Conservation (phyloP, 805 yeast species). For the Kuraishia cidri region DNA sequence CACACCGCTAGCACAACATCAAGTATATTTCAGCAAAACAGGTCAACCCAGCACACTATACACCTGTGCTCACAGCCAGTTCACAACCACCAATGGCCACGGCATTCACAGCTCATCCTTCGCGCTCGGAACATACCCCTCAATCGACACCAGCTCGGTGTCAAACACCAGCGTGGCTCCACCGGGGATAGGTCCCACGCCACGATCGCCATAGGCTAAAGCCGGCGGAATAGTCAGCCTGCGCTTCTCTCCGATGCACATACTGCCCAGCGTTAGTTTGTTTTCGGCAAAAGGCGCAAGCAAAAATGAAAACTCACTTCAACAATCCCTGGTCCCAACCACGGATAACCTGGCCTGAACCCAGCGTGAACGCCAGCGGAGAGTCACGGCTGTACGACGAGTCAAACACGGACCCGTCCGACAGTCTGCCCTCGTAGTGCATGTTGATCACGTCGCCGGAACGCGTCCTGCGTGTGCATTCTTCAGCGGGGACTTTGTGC, state of each 20-base stretch:
- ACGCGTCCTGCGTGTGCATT: slow-evolving; percentile 49
- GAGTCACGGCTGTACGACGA: slow-evolving; percentile 52
- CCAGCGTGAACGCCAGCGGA: slow-evolving; percentile 70
- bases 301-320: slow-evolving; percentile 20
- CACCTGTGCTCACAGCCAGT: too few species aligned
- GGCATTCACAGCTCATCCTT: slow-evolving; percentile 2
- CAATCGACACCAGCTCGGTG: slow-evolving; percentile 55
- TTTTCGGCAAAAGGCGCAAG: neutral
- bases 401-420: slow-evolving; percentile 68
- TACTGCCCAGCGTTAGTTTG: slow-evolving; percentile 15
- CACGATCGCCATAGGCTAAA: slow-evolving; percentile 69
- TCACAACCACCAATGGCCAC: too few species aligned
- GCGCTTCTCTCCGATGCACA: slow-evolving; percentile 88
- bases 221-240: slow-evolving; percentile 71
- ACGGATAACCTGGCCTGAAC: slow-evolving; percentile 68
- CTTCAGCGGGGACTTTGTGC: slow-evolving; percentile 34
- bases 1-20: too few species aligned
- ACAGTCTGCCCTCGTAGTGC: slow-evolving; percentile 70
- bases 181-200: slow-evolving; percentile 72
- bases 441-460: slow-evolving; percentile 65
- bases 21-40: too few species aligned
- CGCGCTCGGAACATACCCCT: slow-evolving; percentile 3
- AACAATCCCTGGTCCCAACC: slow-evolving; percentile 90
- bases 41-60: too few species aligned
- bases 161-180: slow-evolving; percentile 63